Base-by-base conservation (phyloP, 2,329 filamentous ascomycete genomes). In the Cercospora berteroae region DNA sequence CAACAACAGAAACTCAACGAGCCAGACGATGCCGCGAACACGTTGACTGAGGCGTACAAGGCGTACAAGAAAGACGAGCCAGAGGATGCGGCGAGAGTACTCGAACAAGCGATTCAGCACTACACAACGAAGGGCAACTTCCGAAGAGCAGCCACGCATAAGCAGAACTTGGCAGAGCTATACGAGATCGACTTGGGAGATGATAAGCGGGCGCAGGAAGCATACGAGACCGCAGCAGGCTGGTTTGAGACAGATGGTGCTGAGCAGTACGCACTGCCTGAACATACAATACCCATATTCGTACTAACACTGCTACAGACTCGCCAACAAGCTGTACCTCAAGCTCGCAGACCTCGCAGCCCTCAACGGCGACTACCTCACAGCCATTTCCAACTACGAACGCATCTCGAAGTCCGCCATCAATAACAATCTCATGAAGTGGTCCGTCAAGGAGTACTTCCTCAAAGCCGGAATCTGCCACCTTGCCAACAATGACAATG, bases 371-470 rank as follows among this genome's bases (percentile, higher is more conserved):
- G 92, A 97, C 78, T 97, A 96, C 83, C 89, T 89, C 82, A 92
- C 90, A 80, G 88, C 93, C 65, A 92, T 94, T 74, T 86, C 90
- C 70, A 86, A 89, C 63, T 97, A 91, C 81, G 94, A 98, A 79
- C 89, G 90, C 76, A 92, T 97, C 59, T 91, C 93, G 50, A 77
- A 78, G 67, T 86, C 87, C 52, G 90, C 90, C 39, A 89, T 97
- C 74, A 89, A 89, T 80, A 97, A 96, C 83, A 95, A 96, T 79
- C 84, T 97, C 67, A 94, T 96, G 91, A 91, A 90, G 78, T 96
- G 92, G 87, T 92, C 88, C 58, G 93, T 98, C 71, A 98, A 97
- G 81, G 93, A 97, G 72, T 97, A 97, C 82, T 89, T 97, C 76
- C 86, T 98, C 76, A 97, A 97, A 82, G 92, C 93, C 0, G 94